These are phyloP conservation scores for Oxytropis ochrocephala DNA, from an alignment of 306 rosid species.

Conservation along the genomic window DNA sequence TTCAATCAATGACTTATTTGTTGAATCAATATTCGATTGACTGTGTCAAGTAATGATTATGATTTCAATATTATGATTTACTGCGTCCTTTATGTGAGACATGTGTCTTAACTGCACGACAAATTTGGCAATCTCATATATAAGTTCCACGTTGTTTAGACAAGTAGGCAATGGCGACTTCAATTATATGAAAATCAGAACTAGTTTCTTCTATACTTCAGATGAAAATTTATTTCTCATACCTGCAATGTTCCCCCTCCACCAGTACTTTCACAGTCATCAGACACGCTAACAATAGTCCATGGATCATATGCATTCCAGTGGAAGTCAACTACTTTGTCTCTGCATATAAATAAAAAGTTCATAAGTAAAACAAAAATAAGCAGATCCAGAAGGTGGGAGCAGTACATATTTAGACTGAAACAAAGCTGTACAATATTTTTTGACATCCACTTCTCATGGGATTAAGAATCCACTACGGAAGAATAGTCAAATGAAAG, in stretches of 20 bases:
- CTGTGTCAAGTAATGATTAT: background rate
- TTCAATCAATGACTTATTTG: background rate
- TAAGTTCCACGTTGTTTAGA: background rate
- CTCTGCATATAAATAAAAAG: conserved; percentile 28
- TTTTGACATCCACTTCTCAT: background rate
- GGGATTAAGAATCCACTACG: background rate
- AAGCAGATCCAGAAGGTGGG: background rate
- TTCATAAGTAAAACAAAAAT: background rate
- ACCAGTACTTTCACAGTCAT: conserved; percentile 93
- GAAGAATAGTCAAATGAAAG: background rate
- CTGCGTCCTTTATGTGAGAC: background rate
- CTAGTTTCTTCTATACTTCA: background rate
- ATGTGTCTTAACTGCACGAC: background rate
- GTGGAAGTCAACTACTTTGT: conserved; percentile 51
- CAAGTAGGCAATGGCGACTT: background rate
- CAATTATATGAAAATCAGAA: background rate
- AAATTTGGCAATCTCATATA: background rate
- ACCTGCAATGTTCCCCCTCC: conserved; percentile 99
- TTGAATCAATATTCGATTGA: background rate
- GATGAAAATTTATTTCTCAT: background rate
- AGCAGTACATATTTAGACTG: background rate
- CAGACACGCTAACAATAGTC: conserved; percentile 97
- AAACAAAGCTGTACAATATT: background rate
- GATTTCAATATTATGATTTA: background rate
- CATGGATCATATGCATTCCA: conserved; percentile 76